Base-by-base conservation (phyloP, 225 moss, liverwort and hornwort species). In the Pseudoscleropodium purum region DNA sequence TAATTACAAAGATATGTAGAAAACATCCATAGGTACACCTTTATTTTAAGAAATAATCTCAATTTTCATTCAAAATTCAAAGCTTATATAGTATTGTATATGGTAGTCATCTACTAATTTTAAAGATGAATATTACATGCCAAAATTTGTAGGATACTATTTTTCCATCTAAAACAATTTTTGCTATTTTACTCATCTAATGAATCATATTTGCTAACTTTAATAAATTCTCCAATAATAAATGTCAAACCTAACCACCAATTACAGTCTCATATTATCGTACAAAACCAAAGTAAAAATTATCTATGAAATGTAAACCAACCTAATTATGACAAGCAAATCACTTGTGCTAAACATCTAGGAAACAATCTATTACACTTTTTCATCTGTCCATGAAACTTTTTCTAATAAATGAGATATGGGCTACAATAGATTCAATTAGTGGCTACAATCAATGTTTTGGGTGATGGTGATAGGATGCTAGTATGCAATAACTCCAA, bases 211-310 rank as follows among this genome's bases (percentile, higher is more conserved):
- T 27, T 72, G 0, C 0, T 3, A 41, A 27, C 26, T 72, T 41
- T 15, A 9, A 26, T 15, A 26, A 41, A 72, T 41, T 41, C 3
- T 41, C 26, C 1, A 15, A 0, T 26, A 41, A 1, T 15, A 41
- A 72, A 27, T 72, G 41, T 3, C 2, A 3, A 72, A 9, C 15
- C 0, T 5, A 1, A 26, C 25, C 15, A 72, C 15, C 26, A 56
- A 18, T 54, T 56, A 56, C 7, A 7, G 7, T 56, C 56, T 56
- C 19, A 56, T 26, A 27, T 26, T 72, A 26, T 1, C 2, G 0
- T 43, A 73, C 27, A 16, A 25, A 0, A 24, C 2, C 0, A 39
- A 4, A 2, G 0, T 24, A 13, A 69, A 7, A 37, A 13, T 4
- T 24, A 39, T 69, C 39, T 31, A 63, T 31, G 4, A 15, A 30